These are phyloP conservation scores for Spergularia marina DNA, from an alignment of 148 eudicot species.

Conservation along the genomic window DNA sequence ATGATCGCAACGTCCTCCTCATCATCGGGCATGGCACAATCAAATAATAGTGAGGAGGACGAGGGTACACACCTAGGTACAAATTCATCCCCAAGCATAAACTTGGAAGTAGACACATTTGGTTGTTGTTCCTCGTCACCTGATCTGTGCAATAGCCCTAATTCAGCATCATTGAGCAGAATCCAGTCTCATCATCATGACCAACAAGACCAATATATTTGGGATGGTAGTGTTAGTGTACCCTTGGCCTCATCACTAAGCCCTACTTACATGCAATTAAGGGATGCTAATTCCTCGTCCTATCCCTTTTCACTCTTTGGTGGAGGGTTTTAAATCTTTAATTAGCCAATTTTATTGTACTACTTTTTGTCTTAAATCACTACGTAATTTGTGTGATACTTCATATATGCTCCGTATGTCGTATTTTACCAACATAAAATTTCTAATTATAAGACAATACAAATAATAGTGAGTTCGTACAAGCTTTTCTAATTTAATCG, in stretches of 20 bases:
- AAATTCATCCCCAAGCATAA: conserved; percentile 20
- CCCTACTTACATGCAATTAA: background rate
- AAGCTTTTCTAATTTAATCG: too few relatives aligned
- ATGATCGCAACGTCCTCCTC: conserved; percentile 33
- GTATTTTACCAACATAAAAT: too few relatives aligned
- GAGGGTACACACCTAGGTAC: conserved; percentile 26
- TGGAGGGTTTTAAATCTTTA: too few relatives aligned
- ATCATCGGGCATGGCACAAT: conserved; percentile 19
- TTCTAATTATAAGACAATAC: too few relatives aligned
- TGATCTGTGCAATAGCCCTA: conserved; percentile 22
- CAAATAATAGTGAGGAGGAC: conserved; percentile 24
- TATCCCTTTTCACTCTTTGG: too few relatives aligned
- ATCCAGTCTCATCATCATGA: background rate
- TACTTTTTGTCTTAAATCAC: too few relatives aligned
- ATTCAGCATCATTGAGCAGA: background rate
- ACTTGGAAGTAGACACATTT: conserved; percentile 5
- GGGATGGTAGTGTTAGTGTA: background rate
- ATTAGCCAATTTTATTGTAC: too few relatives aligned
- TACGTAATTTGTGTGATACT: too few relatives aligned
- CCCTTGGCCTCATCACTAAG: conserved; percentile 2
- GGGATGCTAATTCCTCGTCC: too few relatives aligned
- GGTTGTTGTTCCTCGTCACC: conserved; percentile 12
- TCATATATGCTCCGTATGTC: too few relatives aligned
- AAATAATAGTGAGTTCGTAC: too few relatives aligned
- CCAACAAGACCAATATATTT: conserved; percentile 8